Evolutionary conservation across 768 basidiomycete species (phyloP), one percentile per base, ranked within the genome.

Genomic region (Pleurotus cornucopiae): DNA sequence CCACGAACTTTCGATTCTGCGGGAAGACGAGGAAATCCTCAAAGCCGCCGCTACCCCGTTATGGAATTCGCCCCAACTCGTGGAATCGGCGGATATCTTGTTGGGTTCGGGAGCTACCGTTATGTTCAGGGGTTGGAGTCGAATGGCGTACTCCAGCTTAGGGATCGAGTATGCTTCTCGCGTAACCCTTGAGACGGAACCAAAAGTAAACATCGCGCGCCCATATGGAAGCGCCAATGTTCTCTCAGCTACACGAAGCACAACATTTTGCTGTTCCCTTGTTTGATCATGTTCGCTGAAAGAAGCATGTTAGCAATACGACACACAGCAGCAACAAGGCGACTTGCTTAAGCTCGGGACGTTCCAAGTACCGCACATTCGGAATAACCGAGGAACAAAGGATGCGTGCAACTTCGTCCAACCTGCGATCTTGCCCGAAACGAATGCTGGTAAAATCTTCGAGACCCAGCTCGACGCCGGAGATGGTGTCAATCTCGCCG

Each of bases 61-160:
- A 70, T 98, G 94, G 71, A 99, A 99, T 58, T 95, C 91, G n/a
- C 91, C 94, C 97, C 96, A 99, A 51, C 78, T 81, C 4, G 83
- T 70, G 26, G 85, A 86, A 43, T 98, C 95, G 0, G 71, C 62
- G 0, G 81, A 76, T 57, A 94, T 81, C 67, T 91, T 89, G 16
- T 86, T 85, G n/a, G 76, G 66, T 57, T 92, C 91, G 0, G 86
- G 84, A 13, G 79, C 68, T 30, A 86, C 78, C 6, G 77, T 74
- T 38, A 84, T 69, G 63, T 89, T 90, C 52, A 84, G 72, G 4
- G 91, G 92, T 60, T 89, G 87, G 13, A 93, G 69, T 20, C 85
- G 83, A 60, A 93, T 79, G 23, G 81, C 75, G 63, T 82, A 90
- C 63, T 93, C 91, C 49, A 94, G 76, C 65, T 86, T 89, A 5